Conservation (phyloP, 768 basidiomycete genomes). For the Crucibulum laeve region DNA sequence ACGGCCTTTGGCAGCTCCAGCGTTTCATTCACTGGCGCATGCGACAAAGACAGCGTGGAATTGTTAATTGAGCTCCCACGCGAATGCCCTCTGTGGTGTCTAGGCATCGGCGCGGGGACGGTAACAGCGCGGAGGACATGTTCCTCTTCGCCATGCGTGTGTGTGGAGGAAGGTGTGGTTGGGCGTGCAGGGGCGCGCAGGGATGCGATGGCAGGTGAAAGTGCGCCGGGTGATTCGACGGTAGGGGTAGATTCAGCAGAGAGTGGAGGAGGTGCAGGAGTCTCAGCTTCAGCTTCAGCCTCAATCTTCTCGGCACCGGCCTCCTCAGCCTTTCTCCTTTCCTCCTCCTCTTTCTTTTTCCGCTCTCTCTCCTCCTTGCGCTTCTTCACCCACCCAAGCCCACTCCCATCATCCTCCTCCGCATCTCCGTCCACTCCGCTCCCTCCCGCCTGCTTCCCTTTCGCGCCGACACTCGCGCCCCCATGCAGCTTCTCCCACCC, state of each 20-base stretch:
- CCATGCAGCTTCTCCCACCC: constrained; percentile 33
- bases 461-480: constrained; percentile 10
- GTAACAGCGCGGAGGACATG: constrained; percentile 28
- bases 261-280: constrained; percentile 23
- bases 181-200: constrained; percentile 1
- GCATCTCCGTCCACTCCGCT: constrained; percentile 20
- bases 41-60: background rate
- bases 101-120: constrained; percentile 26
- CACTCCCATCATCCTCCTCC: constrained; percentile 79
- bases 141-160: constrained; percentile 12
- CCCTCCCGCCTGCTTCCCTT: background rate
- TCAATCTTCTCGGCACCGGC: constrained; percentile 13
- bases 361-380: constrained; percentile 56
- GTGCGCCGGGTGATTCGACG: background rate
- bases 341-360: constrained; percentile 39
- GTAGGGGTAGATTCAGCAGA: background rate
- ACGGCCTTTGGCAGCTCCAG: constrained; percentile 6
- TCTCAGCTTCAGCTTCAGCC: constrained; percentile 1
- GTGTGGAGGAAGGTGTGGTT: constrained; percentile 4
- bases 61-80: constrained; percentile 1
- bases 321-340: constrained; percentile 26
- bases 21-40: background rate
- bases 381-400: constrained; percentile 78
- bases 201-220: background rate
- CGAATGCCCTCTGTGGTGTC: constrained; percentile 17